Base-by-base conservation (phyloP, 768 basidiomycete species). In the Russula brevipes region DNA sequence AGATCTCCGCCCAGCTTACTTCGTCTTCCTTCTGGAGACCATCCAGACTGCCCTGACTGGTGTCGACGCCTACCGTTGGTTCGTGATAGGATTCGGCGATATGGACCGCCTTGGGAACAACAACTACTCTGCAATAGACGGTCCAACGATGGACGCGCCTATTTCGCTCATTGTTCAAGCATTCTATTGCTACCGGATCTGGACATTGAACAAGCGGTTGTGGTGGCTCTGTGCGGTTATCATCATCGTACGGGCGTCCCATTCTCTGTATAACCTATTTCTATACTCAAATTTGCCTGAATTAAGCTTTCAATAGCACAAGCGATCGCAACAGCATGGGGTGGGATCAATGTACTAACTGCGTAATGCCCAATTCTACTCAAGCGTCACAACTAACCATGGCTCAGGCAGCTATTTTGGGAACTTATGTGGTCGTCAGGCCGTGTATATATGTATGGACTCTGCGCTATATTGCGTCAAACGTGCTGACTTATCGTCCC, bases 61-160 rank as follows among this genome's bases (percentile, higher is more conserved):
- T 11, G 11, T 11, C 11, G 38, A 39, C 11, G 38, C 11, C 38
- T 39, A 39, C 38, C 11, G 11, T 11, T 39, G 38, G 38, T 39
- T 39, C 11, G 38, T 6, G 38, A 39, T 39, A 58, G 56, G 62
- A 10, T 59, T 63, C n/a, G 62, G 57, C 31, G 33, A 63, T 39
- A 11, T 53, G 4, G 11, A 36, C 11, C 35, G 42, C 45, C 50
- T 63, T 14, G 45, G 30, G 36, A 31, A 63, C 6, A 9, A 12
- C 38, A 38, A 51, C 17, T 39, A 7, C 38, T 39, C 47, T 14
- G 33, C 51, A n/a, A 31, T 59, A 10, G 51, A 31, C 51, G 36
- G 47, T 51, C 55, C 55, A 17, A 57, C 44, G 0, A 36, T 46
- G 11, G 33, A 39, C 11, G 38, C 38, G 11, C 38, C 38, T 39